phyloP scores from a whole-genome alignment of 2,329 filamentous ascomycete species.

The Aureobasidium vineae region DNA sequence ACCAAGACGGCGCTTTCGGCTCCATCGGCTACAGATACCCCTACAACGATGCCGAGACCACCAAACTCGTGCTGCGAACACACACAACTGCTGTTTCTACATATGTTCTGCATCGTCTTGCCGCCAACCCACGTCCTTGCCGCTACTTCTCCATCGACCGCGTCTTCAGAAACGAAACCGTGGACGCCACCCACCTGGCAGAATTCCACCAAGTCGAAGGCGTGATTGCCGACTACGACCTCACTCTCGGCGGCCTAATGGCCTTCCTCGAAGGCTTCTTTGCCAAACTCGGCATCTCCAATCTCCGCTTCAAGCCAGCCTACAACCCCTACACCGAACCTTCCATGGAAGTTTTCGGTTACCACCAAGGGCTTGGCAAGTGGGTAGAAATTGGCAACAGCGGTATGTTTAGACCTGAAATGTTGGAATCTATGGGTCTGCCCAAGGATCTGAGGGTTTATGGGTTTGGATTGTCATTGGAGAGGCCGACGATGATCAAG shows the following conservation, averaged over 20 bases:
- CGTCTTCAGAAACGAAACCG: slow-evolving; percentile 96
- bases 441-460: slow-evolving; percentile 91
- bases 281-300: slow-evolving; percentile 84
- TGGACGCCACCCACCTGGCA: slow-evolving; percentile 93
- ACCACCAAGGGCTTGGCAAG: slow-evolving; percentile 83
- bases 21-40: slow-evolving; percentile 97
- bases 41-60: slow-evolving; percentile 83
- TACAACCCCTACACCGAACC: slow-evolving; percentile 97
- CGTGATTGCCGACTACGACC: slow-evolving; percentile 93
- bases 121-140: slow-evolving; percentile 77
- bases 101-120: slow-evolving; percentile 86
- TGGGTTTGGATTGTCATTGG: slow-evolving; percentile 87
- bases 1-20: slow-evolving; percentile 87
- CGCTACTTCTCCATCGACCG: slow-evolving; percentile 98
- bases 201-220: slow-evolving; percentile 99
- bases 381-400: slow-evolving; percentile 97
- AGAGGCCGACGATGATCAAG: slow-evolving; percentile 98
- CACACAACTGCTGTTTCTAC: slow-evolving; percentile 94
- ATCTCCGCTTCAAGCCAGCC: slow-evolving; percentile 92
- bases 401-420: slow-evolving; percentile 98
- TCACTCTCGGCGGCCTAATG: slow-evolving; percentile 90
- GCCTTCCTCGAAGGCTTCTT: slow-evolving; percentile 97
- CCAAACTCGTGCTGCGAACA: slow-evolving; percentile 85
- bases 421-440: slow-evolving; percentile 92
- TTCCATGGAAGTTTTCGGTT: slow-evolving; percentile 97